Conservation (phyloP, 495 filamentous ascomycete species). For the Saxispiralis lemnorum region DNA sequence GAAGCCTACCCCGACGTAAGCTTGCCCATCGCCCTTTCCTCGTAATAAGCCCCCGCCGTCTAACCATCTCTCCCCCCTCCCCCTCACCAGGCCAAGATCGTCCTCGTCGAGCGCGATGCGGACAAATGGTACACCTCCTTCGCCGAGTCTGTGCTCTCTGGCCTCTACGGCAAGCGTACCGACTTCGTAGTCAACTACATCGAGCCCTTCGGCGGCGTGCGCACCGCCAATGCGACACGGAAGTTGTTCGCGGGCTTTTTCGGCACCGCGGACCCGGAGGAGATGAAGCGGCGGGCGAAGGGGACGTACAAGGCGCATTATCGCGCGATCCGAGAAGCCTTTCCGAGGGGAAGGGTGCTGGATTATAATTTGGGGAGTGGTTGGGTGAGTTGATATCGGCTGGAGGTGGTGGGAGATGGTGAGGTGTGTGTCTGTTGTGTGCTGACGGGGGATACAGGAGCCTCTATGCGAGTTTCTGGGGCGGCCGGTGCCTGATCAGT, state of each 20-base stretch:
- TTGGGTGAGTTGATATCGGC: constrained; percentile 1
- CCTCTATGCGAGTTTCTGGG: constrained; percentile 14
- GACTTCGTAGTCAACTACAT: constrained; percentile 13
- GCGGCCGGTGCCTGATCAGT: constrained; percentile 12
- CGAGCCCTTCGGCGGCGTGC: neutral
- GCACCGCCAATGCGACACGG: neutral
- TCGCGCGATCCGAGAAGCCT: neutral
- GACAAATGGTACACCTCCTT: constrained; percentile 28
- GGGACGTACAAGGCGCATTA: neutral
- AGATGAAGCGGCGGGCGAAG: neutral
- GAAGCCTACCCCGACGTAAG: too few relatives aligned
- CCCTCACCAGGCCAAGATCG: constrained; percentile 25
- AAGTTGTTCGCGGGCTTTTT: neutral
- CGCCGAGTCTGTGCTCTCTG: neutral
- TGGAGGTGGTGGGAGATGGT: too few relatives aligned
- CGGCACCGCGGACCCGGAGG: too few relatives aligned
- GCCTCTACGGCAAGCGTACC: constrained; percentile 19
- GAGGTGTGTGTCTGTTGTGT: neutral
- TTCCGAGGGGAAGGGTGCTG: neutral
- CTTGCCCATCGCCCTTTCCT: neutral
- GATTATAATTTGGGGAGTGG: neutral
- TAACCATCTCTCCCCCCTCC: neutral
- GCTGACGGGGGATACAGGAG: neutral
- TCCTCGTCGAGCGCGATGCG: constrained; percentile 26
- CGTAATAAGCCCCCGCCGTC: too few relatives aligned